Percentiles rank a stretch among this genome's conserved stretches.
These are phyloP conservation scores for Prunus mira DNA, from an alignment of 306 rosid species.

Conservation along the genomic window DNA sequence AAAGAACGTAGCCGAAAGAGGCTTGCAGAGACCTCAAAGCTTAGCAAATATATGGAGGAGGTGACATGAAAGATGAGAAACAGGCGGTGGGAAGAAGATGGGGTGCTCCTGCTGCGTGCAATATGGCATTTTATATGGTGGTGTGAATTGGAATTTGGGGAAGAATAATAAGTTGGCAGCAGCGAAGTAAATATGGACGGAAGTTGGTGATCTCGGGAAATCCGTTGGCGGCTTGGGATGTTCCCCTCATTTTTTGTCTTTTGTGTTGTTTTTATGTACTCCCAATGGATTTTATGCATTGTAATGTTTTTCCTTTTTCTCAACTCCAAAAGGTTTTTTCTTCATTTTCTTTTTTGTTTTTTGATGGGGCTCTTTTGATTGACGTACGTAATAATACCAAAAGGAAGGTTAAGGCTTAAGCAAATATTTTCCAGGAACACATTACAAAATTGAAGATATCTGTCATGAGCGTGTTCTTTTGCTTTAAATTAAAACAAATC, in stretches of 20 bases:
- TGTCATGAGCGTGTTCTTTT: not conserved
- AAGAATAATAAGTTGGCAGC: not conserved
- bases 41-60: not conserved
- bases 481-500: no score
- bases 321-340: not conserved
- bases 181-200: not conserved
- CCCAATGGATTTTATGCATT: not conserved
- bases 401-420: not conserved
- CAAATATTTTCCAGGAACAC: not conserved
- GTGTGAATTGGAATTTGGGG: not conserved
- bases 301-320: not conserved
- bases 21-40: not conserved
- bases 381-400: not conserved
- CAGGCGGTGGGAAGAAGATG: not conserved
- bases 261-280: not conserved
- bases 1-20: not conserved
- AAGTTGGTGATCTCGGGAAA: not conserved
- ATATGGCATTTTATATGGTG: not conserved
- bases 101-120: not conserved
- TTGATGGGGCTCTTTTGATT: not conserved
- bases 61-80: no score
- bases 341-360: not conserved
- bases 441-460: not conserved
- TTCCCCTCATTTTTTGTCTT: not conserved
- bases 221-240: not conserved